Evolutionary conservation across 495 filamentous ascomycete species (phyloP), one percentile per base, ranked within the genome.

Genomic region (Friedmanniomyces simplex): DNA sequence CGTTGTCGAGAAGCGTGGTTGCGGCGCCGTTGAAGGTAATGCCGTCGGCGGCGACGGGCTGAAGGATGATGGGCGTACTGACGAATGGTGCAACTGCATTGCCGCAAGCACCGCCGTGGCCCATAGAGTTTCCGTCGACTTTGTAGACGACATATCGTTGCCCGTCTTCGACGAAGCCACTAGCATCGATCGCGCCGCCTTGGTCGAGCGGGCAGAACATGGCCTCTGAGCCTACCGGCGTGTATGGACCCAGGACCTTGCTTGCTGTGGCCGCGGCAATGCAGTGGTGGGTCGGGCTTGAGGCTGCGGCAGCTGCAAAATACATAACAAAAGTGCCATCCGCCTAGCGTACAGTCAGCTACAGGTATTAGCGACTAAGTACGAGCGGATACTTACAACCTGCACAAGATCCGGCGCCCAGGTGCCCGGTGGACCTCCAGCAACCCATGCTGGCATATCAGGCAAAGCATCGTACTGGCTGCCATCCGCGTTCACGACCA

Each of bases 231-330:
- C 48, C 58, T 43, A 28, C 28, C 1, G 71, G 65, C 1, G 57
- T 68, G 50, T 76, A 77, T 1, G 71, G 71, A 0, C 75, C 73
- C 12, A 62, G 63, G 10, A 74, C 58, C 16, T 53, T 68, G 4
- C 52, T 53, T 14, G 74, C 68, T 1, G 67, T 76, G 6, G 75
- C 75, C 7, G 68, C 70, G 37, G 74, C 75, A 36, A 77, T 59
- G 52, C 74, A 76, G 57, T 77, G 74, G 32, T 69, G 67, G 42
- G 49, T 59, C 7, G 50, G 16, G 48, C 69, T 60, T 8, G 61
- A 39, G 7, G 58, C 60, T 5, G 65, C 42, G 5, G 61, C 48
- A 8, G 72, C 74, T 39, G 68, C 63, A 45, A 70, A 76, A 61
- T 77, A 76, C 57, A 53, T 53, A 1, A 58, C 50, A 37, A 59